Conservation (phyloP, 345 rosid species). For the Erucastrum elatum region DNA sequence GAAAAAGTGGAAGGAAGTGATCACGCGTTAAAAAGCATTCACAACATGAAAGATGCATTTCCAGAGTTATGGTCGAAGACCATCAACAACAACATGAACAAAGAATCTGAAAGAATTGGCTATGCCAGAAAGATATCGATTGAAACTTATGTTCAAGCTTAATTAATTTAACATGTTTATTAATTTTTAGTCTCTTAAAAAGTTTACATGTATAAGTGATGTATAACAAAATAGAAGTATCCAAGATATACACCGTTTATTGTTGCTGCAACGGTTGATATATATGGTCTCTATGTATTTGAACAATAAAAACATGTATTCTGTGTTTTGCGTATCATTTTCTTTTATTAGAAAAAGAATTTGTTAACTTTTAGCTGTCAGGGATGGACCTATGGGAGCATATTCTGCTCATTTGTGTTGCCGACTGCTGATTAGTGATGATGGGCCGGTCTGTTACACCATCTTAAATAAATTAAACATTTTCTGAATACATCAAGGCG, state of each 20-base stretch:
- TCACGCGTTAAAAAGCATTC: conserved; percentile 75
- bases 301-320: not conserved
- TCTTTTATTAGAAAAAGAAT: not conserved
- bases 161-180: conserved; percentile 4
- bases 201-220: not conserved
- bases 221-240: not conserved
- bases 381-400: too few species aligned
- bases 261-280: not conserved
- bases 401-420: not conserved
- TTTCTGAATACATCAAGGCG: not conserved
- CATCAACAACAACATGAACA: conserved; percentile 35
- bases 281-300: not conserved
- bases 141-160: conserved; percentile 61
- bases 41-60: conserved; percentile 75
- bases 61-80: conserved; percentile 68
- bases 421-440: not conserved
- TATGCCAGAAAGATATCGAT: conserved; percentile 47
- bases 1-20: conserved; percentile 67
- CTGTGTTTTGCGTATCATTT: not conserved
- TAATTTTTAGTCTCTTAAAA: not conserved
- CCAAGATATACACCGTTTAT: not conserved
- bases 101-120: conserved; percentile 42
- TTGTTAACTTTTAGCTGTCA: too few species aligned
- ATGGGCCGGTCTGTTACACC: not conserved
- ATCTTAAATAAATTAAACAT: not conserved